phyloP scores from a whole-genome alignment of 164 flowering plant species.

The Liquidambar formosana region DNA sequence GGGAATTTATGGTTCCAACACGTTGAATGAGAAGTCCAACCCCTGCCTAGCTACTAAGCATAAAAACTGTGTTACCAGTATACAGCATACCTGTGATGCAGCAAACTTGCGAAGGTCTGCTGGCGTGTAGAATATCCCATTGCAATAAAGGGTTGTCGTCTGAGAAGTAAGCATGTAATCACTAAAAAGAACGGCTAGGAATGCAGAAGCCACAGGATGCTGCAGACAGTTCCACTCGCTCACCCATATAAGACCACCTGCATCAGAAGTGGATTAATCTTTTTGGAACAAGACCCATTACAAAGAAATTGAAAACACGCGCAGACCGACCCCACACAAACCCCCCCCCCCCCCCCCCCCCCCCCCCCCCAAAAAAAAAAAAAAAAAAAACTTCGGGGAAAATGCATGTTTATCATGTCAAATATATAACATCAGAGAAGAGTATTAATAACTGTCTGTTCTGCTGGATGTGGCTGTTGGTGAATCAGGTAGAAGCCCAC shows the following conservation, averaged over 20 bases:
- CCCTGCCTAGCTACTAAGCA: not conserved
- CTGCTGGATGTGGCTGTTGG: conserved; percentile 45
- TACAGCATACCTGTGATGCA: conserved; percentile 32
- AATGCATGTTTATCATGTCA: not conserved
- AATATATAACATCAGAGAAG: not conserved
- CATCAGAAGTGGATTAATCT: not conserved
- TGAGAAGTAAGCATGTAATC: conserved; percentile 41
- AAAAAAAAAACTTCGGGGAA: not conserved
- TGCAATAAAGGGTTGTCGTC: conserved; percentile 25
- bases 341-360: too few relatives aligned
- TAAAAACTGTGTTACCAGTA: not conserved
- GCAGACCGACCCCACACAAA: too few relatives aligned
- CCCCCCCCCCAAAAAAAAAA: too few relatives aligned
- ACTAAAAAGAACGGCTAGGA: conserved; percentile 34
- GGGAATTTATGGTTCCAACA: too few relatives aligned
- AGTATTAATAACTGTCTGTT: conserved; percentile 34
- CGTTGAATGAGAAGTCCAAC: not conserved
- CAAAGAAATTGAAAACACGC: not conserved
- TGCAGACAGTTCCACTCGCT: conserved; percentile 32
- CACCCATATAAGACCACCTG: conserved; percentile 45
- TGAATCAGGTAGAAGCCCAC: conserved; percentile 38
- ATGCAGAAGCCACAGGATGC: conserved; percentile 40
- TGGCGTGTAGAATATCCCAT: conserved; percentile 25
- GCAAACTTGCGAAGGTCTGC: conserved; percentile 43
- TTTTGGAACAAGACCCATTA: not conserved